These are phyloP conservation scores for Colletotrichum sp. DNA, from an alignment of 2,329 filamentous ascomycete species.

Conservation along the genomic window DNA sequence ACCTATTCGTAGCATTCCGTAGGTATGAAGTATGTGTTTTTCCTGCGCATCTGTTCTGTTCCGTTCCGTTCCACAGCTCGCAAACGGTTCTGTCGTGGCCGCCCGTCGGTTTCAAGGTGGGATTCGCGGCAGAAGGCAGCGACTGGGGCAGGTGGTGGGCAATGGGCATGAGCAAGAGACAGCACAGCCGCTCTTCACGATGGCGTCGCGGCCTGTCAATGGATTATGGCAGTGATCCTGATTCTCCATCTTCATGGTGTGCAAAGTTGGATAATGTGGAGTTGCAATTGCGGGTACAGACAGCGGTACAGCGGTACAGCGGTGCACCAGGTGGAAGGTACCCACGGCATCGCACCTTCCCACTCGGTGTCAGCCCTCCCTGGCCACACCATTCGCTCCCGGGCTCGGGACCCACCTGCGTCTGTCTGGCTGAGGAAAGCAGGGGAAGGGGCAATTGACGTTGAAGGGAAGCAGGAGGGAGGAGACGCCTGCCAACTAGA, in stretches of 20 bases:
- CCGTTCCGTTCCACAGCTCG: neutral
- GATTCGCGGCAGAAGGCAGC: neutral
- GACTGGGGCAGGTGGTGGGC: neutral
- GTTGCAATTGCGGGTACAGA: neutral
- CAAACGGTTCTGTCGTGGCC: neutral
- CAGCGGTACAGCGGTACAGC: neutral
- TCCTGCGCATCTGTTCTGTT: neutral
- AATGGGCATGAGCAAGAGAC: neutral
- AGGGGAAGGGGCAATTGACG: neutral
- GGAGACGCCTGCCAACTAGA: neutral
- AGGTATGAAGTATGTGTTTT: neutral
- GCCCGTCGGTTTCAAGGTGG: neutral
- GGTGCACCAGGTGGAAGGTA: neutral
- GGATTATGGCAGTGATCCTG: neutral
- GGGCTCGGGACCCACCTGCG: neutral
- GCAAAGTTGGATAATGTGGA: slow-evolving; percentile 10
- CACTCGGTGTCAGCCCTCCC: neutral
- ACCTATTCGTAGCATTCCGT: neutral
- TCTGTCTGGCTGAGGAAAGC: neutral
- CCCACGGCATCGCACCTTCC: neutral
- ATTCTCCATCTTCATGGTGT: neutral
- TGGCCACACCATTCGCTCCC: neutral
- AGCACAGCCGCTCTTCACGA: neutral
- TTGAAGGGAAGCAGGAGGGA: neutral
- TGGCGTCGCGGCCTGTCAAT: neutral